Percentiles rank a stretch among this genome's conserved stretches.
phyloP scores from a whole-genome alignment of 139 green algal species.

The Zygnema cylindricum region DNA sequence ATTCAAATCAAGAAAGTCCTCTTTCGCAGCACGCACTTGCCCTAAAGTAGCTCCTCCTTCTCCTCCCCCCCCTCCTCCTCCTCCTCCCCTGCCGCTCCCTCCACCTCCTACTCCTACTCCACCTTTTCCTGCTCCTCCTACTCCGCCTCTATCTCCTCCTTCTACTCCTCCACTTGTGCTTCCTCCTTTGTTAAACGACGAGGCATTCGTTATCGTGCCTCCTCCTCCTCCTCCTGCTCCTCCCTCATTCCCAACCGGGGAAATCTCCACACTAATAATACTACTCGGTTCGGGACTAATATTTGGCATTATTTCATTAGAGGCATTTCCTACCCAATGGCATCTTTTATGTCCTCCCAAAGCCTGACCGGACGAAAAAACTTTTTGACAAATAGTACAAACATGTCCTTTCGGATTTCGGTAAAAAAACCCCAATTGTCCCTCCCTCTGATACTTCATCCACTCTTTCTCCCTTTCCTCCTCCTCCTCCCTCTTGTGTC shows the following conservation, averaged over 20 bases:
- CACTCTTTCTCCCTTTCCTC: neutral
- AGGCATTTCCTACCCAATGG: neutral
- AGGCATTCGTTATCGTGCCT: too few species aligned
- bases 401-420: conserved; percentile 1
- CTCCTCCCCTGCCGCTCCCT: neutral
- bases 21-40: neutral
- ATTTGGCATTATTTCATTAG: neutral
- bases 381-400: neutral
- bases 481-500: too few species aligned
- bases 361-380: conserved; percentile 7
- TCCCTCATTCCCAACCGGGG: neutral
- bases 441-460: neutral
- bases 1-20: neutral
- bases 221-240: neutral
- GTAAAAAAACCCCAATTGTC: neutral
- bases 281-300: neutral
- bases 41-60: neutral
- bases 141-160: neutral
- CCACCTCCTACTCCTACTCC: neutral
- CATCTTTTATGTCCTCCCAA: conserved; percentile 7
- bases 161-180: neutral
- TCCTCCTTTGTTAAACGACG: too few species aligned
- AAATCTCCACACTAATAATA: neutral
- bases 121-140: neutral
- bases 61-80: neutral